These are phyloP conservation scores for Lumnitzera littorea DNA, from an alignment of 345 rosid genomes.

Conservation along the genomic window DNA sequence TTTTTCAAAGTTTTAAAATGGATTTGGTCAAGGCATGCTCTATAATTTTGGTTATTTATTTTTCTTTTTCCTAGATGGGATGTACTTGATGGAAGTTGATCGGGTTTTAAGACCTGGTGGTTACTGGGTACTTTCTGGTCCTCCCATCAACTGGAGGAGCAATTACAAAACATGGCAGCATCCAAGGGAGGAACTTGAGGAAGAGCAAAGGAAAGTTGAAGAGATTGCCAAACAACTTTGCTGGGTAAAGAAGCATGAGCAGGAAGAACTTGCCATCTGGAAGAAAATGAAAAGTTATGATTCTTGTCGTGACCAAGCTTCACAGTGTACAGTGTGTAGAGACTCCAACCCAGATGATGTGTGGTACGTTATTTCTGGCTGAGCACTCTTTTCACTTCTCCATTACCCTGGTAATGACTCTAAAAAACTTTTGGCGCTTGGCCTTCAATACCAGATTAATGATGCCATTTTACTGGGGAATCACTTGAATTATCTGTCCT, in stretches of 20 bases:
- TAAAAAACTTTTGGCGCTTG: too few relatives aligned
- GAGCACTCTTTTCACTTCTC: background rate
- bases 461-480: too few relatives aligned
- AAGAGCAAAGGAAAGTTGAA: constrained; percentile 52
- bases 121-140: constrained; percentile 65
- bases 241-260: constrained; percentile 68
- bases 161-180: constrained; percentile 47
- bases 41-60: background rate
- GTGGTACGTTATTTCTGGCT: constrained; percentile 28
- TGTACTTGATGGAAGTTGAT: constrained; percentile 62
- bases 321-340: constrained; percentile 29
- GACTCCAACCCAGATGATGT: constrained; percentile 39
- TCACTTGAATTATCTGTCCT: background rate
- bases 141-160: constrained; percentile 53
- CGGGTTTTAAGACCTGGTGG: constrained; percentile 71
- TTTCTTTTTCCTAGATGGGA: constrained; percentile 39
- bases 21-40: constrained; percentile 2
- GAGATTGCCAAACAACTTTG: constrained; percentile 54
- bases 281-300: constrained; percentile 42
- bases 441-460: too few relatives aligned
- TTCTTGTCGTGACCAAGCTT: constrained; percentile 31
- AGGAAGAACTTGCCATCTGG: constrained; percentile 61
- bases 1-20: background rate
- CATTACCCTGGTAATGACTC: background rate
- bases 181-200: constrained; percentile 47